Conservation (phyloP, 1,284 basidiomycete genomes). For the Salmacisia buchloeana region DNA sequence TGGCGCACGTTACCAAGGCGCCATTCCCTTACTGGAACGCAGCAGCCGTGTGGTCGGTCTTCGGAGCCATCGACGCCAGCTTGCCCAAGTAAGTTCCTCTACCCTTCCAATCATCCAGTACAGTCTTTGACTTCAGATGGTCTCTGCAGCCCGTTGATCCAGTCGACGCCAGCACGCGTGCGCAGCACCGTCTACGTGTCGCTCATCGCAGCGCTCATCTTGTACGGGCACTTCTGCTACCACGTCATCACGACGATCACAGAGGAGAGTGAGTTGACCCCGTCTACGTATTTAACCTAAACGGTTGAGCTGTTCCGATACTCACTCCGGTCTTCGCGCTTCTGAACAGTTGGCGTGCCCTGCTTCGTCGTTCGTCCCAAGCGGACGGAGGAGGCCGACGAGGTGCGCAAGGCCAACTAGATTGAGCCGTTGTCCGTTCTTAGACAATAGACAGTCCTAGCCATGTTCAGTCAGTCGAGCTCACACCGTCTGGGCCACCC, state of each 20-base stretch:
- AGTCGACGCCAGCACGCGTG: conserved; percentile 60
- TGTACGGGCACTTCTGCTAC: conserved; percentile 66
- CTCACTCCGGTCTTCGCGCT: background rate
- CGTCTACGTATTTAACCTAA: background rate
- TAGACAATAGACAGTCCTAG: no score
- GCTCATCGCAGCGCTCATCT: conserved; percentile 62
- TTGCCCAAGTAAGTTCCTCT: conserved; percentile 14
- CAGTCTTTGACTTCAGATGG: background rate
- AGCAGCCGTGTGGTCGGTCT: conserved; percentile 73
- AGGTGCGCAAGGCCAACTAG: no score
- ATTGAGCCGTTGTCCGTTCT: no score
- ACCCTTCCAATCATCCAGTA: background rate
- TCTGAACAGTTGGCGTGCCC: background rate
- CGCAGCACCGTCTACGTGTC: conserved; percentile 67
- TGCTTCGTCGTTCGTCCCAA: conserved; percentile 6
- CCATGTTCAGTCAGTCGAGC: no score
- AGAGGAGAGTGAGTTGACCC: conserved; percentile 17
- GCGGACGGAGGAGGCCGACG: background rate
- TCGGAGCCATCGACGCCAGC: conserved; percentile 69
- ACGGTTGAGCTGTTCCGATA: background rate
- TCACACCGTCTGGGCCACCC: no score
- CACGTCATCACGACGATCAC: conserved; percentile 46
- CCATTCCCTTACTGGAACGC: conserved; percentile 82
- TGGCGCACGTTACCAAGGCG: conserved; percentile 81
- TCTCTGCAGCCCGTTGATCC: conserved; percentile 62